Evolutionary conservation across 2,329 filamentous ascomycete genomes (phyloP).

Genomic region (Botrytis porri): DNA sequence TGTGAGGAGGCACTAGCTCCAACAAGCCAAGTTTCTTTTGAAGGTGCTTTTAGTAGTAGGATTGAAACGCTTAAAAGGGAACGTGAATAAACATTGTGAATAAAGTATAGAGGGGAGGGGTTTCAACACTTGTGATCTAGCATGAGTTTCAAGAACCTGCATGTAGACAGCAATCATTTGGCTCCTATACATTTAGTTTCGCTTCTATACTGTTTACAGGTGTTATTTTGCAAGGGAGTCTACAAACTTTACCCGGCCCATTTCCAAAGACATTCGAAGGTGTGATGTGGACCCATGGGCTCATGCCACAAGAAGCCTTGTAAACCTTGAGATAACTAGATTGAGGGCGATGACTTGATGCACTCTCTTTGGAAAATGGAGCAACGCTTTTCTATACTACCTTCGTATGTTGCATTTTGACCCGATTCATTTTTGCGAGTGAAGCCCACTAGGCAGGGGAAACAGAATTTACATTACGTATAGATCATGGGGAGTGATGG

Average conservation of each 20-base stretch:
- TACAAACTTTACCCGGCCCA: rapidly evolving
- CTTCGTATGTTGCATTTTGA: background rate
- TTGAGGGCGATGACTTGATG: background rate
- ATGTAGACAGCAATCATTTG: background rate
- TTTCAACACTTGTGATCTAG: background rate
- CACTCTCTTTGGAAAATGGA: rapidly evolving
- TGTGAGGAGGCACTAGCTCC: too few species aligned
- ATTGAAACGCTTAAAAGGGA: background rate
- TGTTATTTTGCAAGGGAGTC: background rate
- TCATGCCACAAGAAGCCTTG: background rate
- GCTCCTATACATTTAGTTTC: rapidly evolving
- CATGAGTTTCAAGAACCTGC: background rate
- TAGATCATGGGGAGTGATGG: background rate
- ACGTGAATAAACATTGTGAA: background rate
- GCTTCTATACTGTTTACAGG: background rate
- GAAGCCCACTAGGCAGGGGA: background rate
- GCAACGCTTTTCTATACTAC: rapidly evolving
- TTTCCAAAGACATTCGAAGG: background rate
- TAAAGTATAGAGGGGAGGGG: rapidly evolving
- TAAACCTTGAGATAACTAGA: background rate
- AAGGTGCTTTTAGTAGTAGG: rapidly evolving
- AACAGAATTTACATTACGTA: background rate
- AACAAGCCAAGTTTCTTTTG: rapidly evolving
- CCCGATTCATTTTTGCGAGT: rapidly evolving
- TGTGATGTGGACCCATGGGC: background rate